Evolutionary conservation across 331 rosid species (phyloP).

Genomic region (Acacia concinna): DNA sequence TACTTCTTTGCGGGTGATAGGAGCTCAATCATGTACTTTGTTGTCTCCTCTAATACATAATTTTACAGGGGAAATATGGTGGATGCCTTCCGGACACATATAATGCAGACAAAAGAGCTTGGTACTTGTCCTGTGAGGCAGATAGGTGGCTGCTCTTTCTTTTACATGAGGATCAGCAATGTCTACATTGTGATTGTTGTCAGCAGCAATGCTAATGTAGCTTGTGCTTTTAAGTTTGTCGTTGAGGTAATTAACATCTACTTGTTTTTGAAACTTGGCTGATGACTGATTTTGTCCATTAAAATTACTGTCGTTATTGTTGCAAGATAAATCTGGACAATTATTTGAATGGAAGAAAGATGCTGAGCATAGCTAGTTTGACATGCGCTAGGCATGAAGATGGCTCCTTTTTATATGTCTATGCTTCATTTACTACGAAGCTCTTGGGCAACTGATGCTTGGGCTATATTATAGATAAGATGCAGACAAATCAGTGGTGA

Average conservation of each 20-base stretch:
- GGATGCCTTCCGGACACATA: conserved; percentile 94
- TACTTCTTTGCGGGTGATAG: not conserved
- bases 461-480: not conserved
- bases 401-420: not conserved
- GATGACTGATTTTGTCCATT: not conserved
- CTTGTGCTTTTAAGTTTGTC: conserved; percentile 96
- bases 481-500: not conserved
- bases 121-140: conserved; percentile 99
- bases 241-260: conserved; percentile 70
- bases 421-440: not conserved
- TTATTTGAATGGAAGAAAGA: not conserved
- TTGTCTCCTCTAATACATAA: not conserved
- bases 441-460: not conserved
- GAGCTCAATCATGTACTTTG: not conserved
- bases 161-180: conserved; percentile 96
- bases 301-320: not conserved
- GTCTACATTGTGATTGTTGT: conserved; percentile 98
- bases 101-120: conserved; percentile 97
- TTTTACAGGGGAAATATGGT: conserved; percentile 95
- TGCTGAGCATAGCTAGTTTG: not conserved
- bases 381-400: not conserved
- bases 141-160: conserved; percentile 96
- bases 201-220: conserved; percentile 98
- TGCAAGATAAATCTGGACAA: not conserved
- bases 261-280: conserved; percentile 3